Evolutionary conservation across 2,329 filamentous ascomycete genomes (phyloP), one percentile per base, ranked within the genome.

Genomic region (Aspergillus phoenicis): DNA sequence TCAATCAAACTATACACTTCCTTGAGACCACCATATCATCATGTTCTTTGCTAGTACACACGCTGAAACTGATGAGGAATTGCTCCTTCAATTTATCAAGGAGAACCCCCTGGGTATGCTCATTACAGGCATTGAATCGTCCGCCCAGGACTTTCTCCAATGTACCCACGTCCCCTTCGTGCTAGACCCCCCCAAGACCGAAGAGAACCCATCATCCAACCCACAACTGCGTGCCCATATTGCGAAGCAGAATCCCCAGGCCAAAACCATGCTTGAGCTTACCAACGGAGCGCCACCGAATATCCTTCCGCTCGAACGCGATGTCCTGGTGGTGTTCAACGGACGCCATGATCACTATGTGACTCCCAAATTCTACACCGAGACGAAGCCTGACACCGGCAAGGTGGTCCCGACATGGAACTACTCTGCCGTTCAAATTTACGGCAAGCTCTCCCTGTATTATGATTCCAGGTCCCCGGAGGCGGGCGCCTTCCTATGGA

Each of bases 251-350:
- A 91, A 91, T 65, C 87, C 87, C 0, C 88, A 90, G 65, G 78
- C 78, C 68, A 88, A 89, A 70, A 81, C 82, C 24, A 79, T 90
- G 57, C 83, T 87, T 48, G 83, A 86, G 56, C 71, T 77, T 0
- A 65, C 80, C 55, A 66, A 10, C 55, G 60, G n/a, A 55, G 57
- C 39, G 10, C 47, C 47, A 61, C 57, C 7, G 51, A 61, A 13
- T 3, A 22, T 57, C 4, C 55, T 67, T 0, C 64, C 70, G 43
- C 67, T 81, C 3, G 52, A 70, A 4, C 70, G 85, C 33, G 87
- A 89, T 56, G 85, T 90, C 1, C 72, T 87, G 24, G 77, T 90
- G 3, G 76, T 89, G 13, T 90, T 91, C 78, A 89, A 81, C 47
- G 80, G 80, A 0, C 77, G 82, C 0, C 72, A 80, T 0, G 83